Evolutionary conservation across 345 rosid species (phyloP).

Genomic region (Eutrema yunnanense): DNA sequence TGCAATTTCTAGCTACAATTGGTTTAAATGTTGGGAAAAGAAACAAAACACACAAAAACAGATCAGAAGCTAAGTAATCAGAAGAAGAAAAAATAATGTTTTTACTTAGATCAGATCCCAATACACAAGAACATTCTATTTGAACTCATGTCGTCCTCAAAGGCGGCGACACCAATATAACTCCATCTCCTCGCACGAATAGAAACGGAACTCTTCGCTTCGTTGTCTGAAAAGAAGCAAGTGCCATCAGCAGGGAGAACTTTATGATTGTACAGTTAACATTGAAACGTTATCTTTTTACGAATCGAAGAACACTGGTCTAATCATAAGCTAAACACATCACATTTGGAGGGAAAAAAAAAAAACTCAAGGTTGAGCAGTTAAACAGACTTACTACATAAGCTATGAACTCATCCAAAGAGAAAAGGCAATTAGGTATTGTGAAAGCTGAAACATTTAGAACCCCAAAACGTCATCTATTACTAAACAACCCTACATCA

Average conservation of each 20-base stretch:
- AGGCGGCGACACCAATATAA: constrained; percentile 20
- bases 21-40: background rate
- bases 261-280: background rate
- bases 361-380: background rate
- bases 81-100: no score
- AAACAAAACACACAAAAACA: background rate
- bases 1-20: background rate
- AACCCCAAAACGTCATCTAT: background rate
- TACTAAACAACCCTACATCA: background rate
- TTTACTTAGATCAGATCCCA: no score
- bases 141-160: background rate
- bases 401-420: background rate
- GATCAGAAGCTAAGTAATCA: background rate
- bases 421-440: background rate
- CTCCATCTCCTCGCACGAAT: constrained; percentile 95
- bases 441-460: background rate
- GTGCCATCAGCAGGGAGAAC: background rate
- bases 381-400: background rate
- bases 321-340: background rate
- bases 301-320: background rate
- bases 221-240: constrained; percentile 46
- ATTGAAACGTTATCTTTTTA: background rate
- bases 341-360: background rate
- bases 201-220: constrained; percentile 75
- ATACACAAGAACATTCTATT: background rate